These are phyloP conservation scores for Oidium heveae DNA, from an alignment of 2,329 filamentous ascomycete genomes.

Conservation along the genomic window DNA sequence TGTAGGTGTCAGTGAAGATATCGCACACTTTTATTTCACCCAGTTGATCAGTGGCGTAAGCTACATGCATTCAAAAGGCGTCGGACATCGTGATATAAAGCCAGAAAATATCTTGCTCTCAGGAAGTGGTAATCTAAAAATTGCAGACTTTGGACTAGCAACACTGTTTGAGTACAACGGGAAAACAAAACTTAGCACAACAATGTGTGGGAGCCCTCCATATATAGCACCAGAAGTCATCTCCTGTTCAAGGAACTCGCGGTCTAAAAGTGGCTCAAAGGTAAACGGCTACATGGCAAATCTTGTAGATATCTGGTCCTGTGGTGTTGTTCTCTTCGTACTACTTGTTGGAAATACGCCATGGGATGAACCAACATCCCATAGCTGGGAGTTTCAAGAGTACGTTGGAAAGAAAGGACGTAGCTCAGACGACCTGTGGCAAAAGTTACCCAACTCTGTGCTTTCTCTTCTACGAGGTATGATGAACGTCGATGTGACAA, in stretches of 20 bases:
- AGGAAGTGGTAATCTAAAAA: slow-evolving; percentile 62
- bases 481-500: slow-evolving; percentile 54
- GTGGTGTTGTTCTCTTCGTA: slow-evolving; percentile 92
- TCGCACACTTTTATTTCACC: slow-evolving; percentile 88
- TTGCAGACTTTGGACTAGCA: slow-evolving; percentile 91
- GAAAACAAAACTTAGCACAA: slow-evolving; percentile 54
- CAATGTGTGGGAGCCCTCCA: slow-evolving; percentile 83
- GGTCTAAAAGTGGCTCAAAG: slow-evolving; percentile 22
- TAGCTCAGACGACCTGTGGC: slow-evolving; percentile 68
- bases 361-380: slow-evolving; percentile 74
- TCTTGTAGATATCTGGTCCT: slow-evolving; percentile 85
- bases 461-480: slow-evolving; percentile 75
- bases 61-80: slow-evolving; percentile 89
- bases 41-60: slow-evolving; percentile 76
- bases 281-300: slow-evolving; percentile 47
- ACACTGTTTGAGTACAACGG: slow-evolving; percentile 83
- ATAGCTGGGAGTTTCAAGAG: slow-evolving; percentile 78
- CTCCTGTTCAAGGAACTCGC: slow-evolving; percentile 19
- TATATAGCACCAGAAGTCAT: slow-evolving; percentile 93
- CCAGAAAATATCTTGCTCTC: slow-evolving; percentile 90
- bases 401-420: slow-evolving; percentile 60
- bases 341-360: slow-evolving; percentile 88
- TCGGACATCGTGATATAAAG: slow-evolving; percentile 77
- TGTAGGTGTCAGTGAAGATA: slow-evolving; percentile 76
- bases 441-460: slow-evolving; percentile 44